Evolutionary conservation across 495 filamentous ascomycete species (phyloP).

Genomic region (Xylaria nigripes): DNA sequence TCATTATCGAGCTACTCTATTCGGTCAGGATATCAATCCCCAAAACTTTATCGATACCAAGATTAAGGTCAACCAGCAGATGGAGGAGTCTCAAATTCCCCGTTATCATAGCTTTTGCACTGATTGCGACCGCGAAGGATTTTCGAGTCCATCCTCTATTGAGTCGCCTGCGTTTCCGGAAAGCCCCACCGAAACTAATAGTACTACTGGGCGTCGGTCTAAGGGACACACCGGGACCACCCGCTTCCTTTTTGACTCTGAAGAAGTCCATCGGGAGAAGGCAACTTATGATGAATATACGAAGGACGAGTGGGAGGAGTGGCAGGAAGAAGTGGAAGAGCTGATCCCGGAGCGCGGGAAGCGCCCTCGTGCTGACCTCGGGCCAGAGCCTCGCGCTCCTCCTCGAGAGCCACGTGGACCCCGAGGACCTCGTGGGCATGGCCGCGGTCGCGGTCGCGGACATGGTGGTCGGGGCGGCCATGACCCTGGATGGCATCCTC

Average conservation of each 20-base stretch:
- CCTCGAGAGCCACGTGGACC: slow-evolving; percentile 22
- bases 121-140: slow-evolving; percentile 33
- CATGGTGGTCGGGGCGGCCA: slow-evolving; percentile 13
- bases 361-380: slow-evolving; percentile 20
- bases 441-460: slow-evolving; percentile 23
- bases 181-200: slow-evolving; percentile 26
- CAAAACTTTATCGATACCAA: slow-evolving; percentile 74
- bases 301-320: slow-evolving; percentile 71
- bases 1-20: slow-evolving; percentile 59
- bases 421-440: slow-evolving; percentile 15
- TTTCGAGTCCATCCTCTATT: slow-evolving; percentile 25
- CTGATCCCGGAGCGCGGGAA: slow-evolving; percentile 27
- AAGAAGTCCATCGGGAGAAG: slow-evolving; percentile 63
- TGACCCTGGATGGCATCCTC: slow-evolving; percentile 9
- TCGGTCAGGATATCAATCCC: slow-evolving; percentile 61
- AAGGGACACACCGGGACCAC: slow-evolving; percentile 60
- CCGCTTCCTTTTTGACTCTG: slow-evolving; percentile 83
- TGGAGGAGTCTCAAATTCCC: slow-evolving; percentile 31
- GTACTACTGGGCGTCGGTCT: slow-evolving; percentile 34
- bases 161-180: slow-evolving; percentile 32
- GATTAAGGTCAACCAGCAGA: slow-evolving; percentile 74
- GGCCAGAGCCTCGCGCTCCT: slow-evolving; percentile 25
- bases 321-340: slow-evolving; percentile 57
- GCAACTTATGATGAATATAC: slow-evolving; percentile 58
- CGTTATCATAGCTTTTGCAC: slow-evolving; percentile 37